These are phyloP conservation scores for Phialemoniopsis sp. DNA, from an alignment of 2,329 filamentous ascomycete genomes.

Conservation along the genomic window DNA sequence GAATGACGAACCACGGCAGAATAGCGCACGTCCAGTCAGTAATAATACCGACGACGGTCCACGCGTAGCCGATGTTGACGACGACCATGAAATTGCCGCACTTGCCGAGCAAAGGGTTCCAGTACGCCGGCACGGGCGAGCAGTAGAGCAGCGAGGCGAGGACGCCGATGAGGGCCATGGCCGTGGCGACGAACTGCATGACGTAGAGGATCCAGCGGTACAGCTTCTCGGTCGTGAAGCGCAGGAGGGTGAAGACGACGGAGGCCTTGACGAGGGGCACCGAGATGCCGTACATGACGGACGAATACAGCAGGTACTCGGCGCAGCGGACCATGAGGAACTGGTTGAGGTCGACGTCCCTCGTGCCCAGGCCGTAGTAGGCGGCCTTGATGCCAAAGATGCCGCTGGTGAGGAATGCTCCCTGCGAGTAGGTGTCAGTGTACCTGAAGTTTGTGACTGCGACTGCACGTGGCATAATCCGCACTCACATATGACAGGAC, in stretches of 20 bases:
- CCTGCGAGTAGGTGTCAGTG: not conserved
- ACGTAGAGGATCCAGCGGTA: slow-evolving; percentile 7
- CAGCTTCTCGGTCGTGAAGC: slow-evolving; percentile 4
- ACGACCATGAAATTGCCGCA: slow-evolving; percentile 9
- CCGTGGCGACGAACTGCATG: slow-evolving; percentile 4
- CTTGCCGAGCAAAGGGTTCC: slow-evolving; percentile 10
- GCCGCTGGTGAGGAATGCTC: slow-evolving; percentile 2
- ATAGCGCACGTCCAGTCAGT: slow-evolving; percentile 9
- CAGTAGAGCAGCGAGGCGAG: slow-evolving; percentile 12
- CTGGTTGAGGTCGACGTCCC: slow-evolving; percentile 4
- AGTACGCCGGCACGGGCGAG: slow-evolving; percentile 10
- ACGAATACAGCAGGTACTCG: slow-evolving; percentile 9
- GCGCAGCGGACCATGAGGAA: slow-evolving; percentile 5
- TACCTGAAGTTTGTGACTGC: no score
- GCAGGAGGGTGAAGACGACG: slow-evolving; percentile 9
- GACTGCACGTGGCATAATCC: no score
- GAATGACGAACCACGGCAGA: slow-evolving; percentile 9
- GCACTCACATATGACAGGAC: slow-evolving; percentile 1
- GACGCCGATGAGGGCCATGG: slow-evolving; percentile 8
- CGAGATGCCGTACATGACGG: slow-evolving; percentile 10
- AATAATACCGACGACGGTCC: slow-evolving; percentile 6
- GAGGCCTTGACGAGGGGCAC: slow-evolving; percentile 12
- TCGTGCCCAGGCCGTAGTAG: slow-evolving; percentile 9
- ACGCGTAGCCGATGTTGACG: slow-evolving; percentile 6
- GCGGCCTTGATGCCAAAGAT: slow-evolving; percentile 3